Conservation (phyloP, 164 flowering plant genomes). For the Chimonanthus salicifolius region DNA sequence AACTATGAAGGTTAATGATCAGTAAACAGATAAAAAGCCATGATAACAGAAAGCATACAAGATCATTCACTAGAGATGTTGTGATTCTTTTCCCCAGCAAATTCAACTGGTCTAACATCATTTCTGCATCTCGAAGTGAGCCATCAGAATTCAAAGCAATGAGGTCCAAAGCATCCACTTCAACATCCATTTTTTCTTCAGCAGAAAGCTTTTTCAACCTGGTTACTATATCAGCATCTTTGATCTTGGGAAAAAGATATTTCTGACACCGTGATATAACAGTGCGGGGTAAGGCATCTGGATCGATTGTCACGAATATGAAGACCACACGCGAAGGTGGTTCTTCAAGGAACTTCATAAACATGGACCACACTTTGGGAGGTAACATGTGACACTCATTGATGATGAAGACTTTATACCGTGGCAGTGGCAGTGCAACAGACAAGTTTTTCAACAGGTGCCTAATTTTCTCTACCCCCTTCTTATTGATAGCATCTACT, state of each 20-base stretch:
- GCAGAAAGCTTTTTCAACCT: constrained; percentile 60
- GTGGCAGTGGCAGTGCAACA: constrained; percentile 28
- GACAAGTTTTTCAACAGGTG: constrained; percentile 41
- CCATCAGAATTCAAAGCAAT: constrained; percentile 96
- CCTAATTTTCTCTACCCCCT: constrained; percentile 48
- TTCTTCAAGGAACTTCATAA: constrained; percentile 78
- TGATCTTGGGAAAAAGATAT: constrained; percentile 78
- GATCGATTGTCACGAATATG: constrained; percentile 75
- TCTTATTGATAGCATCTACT: constrained; percentile 71
- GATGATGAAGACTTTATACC: constrained; percentile 63
- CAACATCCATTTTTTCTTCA: constrained; percentile 77
- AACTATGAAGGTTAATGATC: not conserved
- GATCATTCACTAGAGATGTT: constrained; percentile 87
- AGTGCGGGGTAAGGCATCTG: constrained; percentile 75
- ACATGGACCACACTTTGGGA: constrained; percentile 68
- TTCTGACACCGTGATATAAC: constrained; percentile 83
- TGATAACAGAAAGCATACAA: constrained; percentile 33
- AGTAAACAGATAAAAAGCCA: constrained; percentile 6
- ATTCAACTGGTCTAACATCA: constrained; percentile 93
- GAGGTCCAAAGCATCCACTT: constrained; percentile 72
- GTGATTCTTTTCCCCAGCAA: constrained; percentile 85
- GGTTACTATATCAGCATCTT: constrained; percentile 59
- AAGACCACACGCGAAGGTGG: constrained; percentile 67
- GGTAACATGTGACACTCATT: constrained; percentile 92
- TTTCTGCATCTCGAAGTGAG: constrained; percentile 94